Conservation (phyloP, 2,329 filamentous ascomycete genomes). For the Apiospora kogelbergensis region DNA sequence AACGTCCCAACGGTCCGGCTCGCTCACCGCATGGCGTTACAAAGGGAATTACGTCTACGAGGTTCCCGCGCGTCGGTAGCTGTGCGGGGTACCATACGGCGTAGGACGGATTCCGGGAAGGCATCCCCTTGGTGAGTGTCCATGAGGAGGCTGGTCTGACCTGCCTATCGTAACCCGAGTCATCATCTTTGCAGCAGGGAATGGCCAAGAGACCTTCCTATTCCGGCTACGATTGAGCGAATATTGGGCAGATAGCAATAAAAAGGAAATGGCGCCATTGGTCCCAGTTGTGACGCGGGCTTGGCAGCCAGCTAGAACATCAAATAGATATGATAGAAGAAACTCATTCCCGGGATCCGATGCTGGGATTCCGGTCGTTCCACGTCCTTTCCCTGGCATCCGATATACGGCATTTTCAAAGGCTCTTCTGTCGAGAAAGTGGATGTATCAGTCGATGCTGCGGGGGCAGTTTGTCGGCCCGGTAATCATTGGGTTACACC, state of each 20-base stretch:
- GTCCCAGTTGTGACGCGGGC: background rate
- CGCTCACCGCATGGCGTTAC: background rate
- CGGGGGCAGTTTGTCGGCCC: background rate
- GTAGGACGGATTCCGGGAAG: background rate
- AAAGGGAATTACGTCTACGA: background rate
- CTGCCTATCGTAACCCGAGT: background rate
- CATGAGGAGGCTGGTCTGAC: background rate
- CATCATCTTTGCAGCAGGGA: background rate
- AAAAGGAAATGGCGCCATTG: background rate
- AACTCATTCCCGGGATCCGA: background rate
- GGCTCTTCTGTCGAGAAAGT: background rate
- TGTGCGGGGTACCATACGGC: constrained; percentile 1
- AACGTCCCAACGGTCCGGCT: background rate
- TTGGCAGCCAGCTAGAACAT: background rate
- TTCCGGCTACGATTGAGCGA: background rate
- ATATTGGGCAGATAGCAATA: background rate
- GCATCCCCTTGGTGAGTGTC: background rate
- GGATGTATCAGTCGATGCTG: background rate
- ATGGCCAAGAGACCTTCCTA: background rate
- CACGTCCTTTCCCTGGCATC: background rate
- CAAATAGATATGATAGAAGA: background rate
- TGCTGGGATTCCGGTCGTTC: background rate
- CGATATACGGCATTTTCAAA: background rate
- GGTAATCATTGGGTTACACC: background rate
- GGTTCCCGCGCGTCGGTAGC: background rate